Conservation (phyloP, 2,329 filamentous ascomycete genomes). For the Verticillium longisporum region DNA sequence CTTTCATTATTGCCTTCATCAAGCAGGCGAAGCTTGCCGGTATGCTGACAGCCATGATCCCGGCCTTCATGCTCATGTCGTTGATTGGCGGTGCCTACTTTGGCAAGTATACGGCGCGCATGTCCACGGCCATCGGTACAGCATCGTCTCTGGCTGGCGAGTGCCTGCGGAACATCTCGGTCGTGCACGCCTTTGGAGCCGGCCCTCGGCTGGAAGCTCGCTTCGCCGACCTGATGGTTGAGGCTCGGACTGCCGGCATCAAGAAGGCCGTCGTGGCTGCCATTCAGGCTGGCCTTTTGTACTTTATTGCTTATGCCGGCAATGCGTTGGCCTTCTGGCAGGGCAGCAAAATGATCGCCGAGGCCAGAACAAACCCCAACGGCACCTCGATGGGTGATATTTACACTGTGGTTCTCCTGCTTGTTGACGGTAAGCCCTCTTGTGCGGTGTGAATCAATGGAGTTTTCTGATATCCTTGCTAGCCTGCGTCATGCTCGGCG, state of each 20-base stretch:
- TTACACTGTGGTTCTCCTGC: conserved; percentile 48
- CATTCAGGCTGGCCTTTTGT: conserved; percentile 54
- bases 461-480: conserved; percentile 9
- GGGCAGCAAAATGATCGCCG: conserved; percentile 38
- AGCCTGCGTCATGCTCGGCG: conserved; percentile 49
- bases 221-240: conserved; percentile 32
- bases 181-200: conserved; percentile 59
- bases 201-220: conserved; percentile 51
- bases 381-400: conserved; percentile 38
- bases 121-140: conserved; percentile 46
- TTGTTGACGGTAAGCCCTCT: conserved; percentile 35
- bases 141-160: conserved; percentile 59
- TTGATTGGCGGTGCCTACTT: conserved; percentile 47
- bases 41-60: conserved; percentile 57
- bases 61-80: conserved; percentile 55
- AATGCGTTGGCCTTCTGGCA: conserved; percentile 63
- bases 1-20: conserved; percentile 61
- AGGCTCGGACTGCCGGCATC: conserved; percentile 39
- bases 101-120: conserved; percentile 40
- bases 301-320: conserved; percentile 58
- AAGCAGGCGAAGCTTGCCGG: conserved; percentile 55
- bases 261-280: conserved; percentile 51
- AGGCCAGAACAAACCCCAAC: conserved; percentile 17
- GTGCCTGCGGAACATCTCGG: conserved; percentile 49
- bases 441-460: neutral